phyloP scores from a whole-genome alignment of 2,329 filamentous ascomycete genomes.

The Lachnellula occidentalis region DNA sequence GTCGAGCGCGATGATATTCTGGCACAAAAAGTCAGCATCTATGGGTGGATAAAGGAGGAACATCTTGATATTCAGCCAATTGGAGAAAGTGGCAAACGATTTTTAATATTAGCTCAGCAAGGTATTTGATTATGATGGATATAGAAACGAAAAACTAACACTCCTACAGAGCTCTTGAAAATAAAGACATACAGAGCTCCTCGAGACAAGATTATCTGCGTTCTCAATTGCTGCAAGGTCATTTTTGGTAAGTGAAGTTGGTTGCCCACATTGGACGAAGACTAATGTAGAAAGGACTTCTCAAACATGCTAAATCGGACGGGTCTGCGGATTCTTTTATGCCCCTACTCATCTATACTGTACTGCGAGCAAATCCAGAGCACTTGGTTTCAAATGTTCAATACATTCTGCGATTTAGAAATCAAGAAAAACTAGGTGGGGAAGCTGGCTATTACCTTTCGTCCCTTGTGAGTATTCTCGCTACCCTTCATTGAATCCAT shows the following conservation, averaged over 20 bases:
- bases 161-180: conserved; percentile 71
- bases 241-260: conserved; percentile 68
- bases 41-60: conserved; percentile 88
- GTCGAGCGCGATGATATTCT: conserved; percentile 95
- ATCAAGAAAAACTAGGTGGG: conserved; percentile 95
- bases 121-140: conserved; percentile 39
- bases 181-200: conserved; percentile 97
- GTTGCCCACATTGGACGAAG: background rate
- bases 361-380: conserved; percentile 89
- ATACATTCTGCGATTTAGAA: conserved; percentile 93
- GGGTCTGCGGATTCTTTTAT: conserved; percentile 96
- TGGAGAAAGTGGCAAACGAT: conserved; percentile 80
- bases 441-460: conserved; percentile 98
- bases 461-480: conserved; percentile 62
- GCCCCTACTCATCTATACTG: conserved; percentile 90
- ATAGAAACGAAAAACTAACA: background rate
- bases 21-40: conserved; percentile 93
- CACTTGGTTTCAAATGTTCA: conserved; percentile 96
- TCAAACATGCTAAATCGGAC: conserved; percentile 89
- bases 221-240: conserved; percentile 98
- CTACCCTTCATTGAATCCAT: background rate
- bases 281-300: conserved; percentile 53
- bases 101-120: conserved; percentile 84
- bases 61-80: conserved; percentile 88
- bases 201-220: conserved; percentile 95